Evolutionary conservation across 179 eudicot genomes (phyloP).

Genomic region (Patellifolia procumbens): DNA sequence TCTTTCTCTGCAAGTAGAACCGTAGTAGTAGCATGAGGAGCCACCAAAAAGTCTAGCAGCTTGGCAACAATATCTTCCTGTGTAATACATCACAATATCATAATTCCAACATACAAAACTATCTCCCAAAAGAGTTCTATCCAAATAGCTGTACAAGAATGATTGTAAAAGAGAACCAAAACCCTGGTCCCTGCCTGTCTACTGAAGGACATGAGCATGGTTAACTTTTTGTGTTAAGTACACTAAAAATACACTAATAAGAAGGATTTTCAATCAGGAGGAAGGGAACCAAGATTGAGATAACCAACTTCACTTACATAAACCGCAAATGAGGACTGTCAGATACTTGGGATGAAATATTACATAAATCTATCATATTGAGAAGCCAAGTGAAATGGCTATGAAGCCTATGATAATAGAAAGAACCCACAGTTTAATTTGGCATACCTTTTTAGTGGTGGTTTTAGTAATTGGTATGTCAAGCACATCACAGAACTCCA

Average conservation of each 20-base stretch:
- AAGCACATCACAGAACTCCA: slow-evolving; percentile 86
- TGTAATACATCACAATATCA: not conserved
- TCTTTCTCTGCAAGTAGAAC: slow-evolving; percentile 86
- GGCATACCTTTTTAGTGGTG: slow-evolving; percentile 65
- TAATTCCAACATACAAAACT: slow-evolving; percentile 5
- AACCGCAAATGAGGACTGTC: not conserved
- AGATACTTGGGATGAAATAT: not conserved
- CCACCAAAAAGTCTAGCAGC: slow-evolving; percentile 80
- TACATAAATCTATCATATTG: not conserved
- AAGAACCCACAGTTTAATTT: not conserved
- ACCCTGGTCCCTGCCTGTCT: slow-evolving; percentile 5
- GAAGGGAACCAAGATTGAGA: not conserved
- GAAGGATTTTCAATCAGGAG: not conserved
- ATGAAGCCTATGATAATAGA: not conserved
- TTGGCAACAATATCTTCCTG: slow-evolving; percentile 82
- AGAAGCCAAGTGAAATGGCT: not conserved
- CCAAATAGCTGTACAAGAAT: not conserved
- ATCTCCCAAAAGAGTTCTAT: slow-evolving; percentile 1
- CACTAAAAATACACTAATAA: not conserved
- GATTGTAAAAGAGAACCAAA: not conserved
- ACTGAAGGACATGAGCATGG: not conserved
- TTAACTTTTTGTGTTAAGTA: not conserved
- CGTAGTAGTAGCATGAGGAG: slow-evolving; percentile 81
- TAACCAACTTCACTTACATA: not conserved
- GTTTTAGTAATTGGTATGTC: slow-evolving; percentile 68